phyloP scores from a whole-genome alignment of 2,329 filamentous ascomycete species.

The Xylogone sp. region DNA sequence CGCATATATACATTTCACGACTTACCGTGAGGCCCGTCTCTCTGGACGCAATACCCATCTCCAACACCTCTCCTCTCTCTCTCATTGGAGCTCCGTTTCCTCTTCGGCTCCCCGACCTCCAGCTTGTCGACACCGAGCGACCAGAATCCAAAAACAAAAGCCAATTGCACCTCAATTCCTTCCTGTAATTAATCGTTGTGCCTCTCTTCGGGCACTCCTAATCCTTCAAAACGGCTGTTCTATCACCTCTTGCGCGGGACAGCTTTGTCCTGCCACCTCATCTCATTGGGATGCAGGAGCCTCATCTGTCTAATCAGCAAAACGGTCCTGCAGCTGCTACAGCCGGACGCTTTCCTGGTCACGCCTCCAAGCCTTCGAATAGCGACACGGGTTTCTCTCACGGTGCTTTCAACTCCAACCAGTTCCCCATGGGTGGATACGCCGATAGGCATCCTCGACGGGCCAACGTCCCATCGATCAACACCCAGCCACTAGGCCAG shows the following conservation, averaged over 20 bases:
- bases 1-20: background rate
- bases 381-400: constrained; percentile 90
- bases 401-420: constrained; percentile 84
- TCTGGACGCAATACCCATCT: no score
- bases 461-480: constrained; percentile 85
- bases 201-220: constrained; percentile 37
- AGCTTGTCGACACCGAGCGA: background rate
- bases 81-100: background rate
- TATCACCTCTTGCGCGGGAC: constrained; percentile 77
- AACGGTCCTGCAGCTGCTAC: constrained; percentile 51
- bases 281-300: constrained; percentile 88
- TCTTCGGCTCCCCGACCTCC: background rate
- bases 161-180: background rate
- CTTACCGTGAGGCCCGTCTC: background rate
- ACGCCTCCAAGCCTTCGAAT: constrained; percentile 76
- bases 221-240: constrained; percentile 75
- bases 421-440: constrained; percentile 67
- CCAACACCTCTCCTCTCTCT: no score
- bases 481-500: constrained; percentile 67
- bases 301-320: constrained; percentile 61
- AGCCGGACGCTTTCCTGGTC: constrained; percentile 60
- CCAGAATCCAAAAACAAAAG: no score
- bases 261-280: constrained; percentile 78
- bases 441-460: constrained; percentile 82
- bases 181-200: constrained; percentile 21